Evolutionary conservation across 78 protist genomes (phyloP).

Genomic region (Cavenderia fasciculata): DNA sequence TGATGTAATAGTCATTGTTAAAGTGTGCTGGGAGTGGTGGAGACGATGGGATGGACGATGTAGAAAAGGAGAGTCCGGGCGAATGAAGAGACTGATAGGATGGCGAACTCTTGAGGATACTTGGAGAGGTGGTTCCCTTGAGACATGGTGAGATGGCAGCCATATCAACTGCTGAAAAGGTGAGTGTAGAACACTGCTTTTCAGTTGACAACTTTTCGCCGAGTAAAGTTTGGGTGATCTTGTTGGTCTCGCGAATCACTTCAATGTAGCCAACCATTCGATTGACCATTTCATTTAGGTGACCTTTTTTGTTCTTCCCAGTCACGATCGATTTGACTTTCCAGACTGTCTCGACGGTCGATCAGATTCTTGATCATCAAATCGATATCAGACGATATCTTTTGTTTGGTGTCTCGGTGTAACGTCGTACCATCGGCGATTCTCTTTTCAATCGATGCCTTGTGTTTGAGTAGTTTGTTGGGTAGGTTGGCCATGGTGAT

Average conservation of each 20-base stretch:
- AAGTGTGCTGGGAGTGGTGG: too few species aligned
- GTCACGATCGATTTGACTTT: constrained; percentile 36
- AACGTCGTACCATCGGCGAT: neutral
- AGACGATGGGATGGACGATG: too few species aligned
- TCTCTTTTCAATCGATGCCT: constrained; percentile 22
- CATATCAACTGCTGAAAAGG: too few species aligned
- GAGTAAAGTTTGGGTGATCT: neutral
- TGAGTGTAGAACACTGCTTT: too few species aligned
- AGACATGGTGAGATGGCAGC: neutral
- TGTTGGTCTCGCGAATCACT: neutral
- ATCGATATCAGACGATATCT: constrained; percentile 28
- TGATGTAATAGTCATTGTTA: neutral
- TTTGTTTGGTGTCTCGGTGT: constrained; percentile 28
- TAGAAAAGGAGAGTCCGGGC: too few species aligned
- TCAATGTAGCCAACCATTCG: neutral
- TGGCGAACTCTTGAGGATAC: neutral
- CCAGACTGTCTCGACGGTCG: constrained; percentile 9
- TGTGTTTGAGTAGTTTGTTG: constrained; percentile 16
- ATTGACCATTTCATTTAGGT: constrained; percentile 3
- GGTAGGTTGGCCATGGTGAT: neutral
- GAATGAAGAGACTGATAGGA: too few species aligned
- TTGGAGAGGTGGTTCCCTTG: neutral
- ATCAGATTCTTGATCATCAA: constrained; percentile 31
- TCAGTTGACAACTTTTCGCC: neutral
- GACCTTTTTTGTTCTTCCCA: constrained; percentile 22